Base-by-base conservation (phyloP, 768 basidiomycete species). In the Zangia roseola region DNA sequence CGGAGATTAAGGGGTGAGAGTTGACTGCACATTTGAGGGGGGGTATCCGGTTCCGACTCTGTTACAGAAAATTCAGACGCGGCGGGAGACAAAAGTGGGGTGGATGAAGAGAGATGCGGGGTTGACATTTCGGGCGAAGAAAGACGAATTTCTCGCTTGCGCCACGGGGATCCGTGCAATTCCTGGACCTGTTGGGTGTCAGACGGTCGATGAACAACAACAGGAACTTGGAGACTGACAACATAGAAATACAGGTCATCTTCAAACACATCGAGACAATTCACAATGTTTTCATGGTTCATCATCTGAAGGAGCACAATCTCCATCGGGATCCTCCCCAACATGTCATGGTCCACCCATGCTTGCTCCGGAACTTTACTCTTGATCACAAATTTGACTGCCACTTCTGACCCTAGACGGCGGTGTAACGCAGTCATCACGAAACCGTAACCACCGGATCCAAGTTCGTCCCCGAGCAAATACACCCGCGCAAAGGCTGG, bases 331-430 rank as follows among this genome's bases (percentile, higher is more conserved):
- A 95, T 69, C 47, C 73, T 76, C 21, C 86, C 82, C 43, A 79
- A 67, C 19, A 69, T 64, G 42, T 82, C 75, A 63, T 90, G 82
- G 43, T 83, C 69, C 70, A 85, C 74, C 74, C 72, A 68, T 6
- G 68, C 69, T 50, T 77, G 75, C 16, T 76, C 75, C 0, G 79
- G 79, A 1, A 84, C 75, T 52, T 82, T 79, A 43, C 74, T 78
- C 68, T 91, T 94, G 72, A 88, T 81, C 62, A 97, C 93, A 67
- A 97, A 97, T 71, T 97, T 97, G 68, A 97, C 88, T 0, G 94
- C 94, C 45, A 94, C 93, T 63, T 93, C 88, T 49, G 73, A 67
- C 0, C 75, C 75, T 39, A 79, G 75, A 25, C 55, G 58, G 13
- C 80, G 81, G 62, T 90, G 81, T 30, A 74, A 70, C 10, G 91